These are phyloP conservation scores for Flaveria sonorensis DNA, from an alignment of 129 eudicot genomes.

Conservation along the genomic window DNA sequence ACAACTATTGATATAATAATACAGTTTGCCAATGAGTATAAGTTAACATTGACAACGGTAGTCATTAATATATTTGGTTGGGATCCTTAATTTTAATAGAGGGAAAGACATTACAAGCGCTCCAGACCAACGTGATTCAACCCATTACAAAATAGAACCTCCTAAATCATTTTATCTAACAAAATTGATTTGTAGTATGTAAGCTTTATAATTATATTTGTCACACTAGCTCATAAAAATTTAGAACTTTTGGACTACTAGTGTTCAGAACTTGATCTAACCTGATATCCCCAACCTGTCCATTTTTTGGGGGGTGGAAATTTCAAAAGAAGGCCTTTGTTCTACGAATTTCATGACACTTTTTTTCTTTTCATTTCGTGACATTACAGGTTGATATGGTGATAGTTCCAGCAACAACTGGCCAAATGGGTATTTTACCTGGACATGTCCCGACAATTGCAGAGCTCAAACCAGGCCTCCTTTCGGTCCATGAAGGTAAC, in stretches of 20 bases:
- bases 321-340: background rate
- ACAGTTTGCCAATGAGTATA: no score
- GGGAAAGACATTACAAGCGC: background rate
- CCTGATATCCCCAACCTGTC: background rate
- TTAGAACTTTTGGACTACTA: background rate
- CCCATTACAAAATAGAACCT: background rate
- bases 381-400: conserved; percentile 78
- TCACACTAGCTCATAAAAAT: background rate
- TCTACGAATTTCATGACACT: background rate
- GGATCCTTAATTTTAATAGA: background rate
- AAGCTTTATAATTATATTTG: background rate
- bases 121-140: background rate
- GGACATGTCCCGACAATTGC: conserved; percentile 82
- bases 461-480: conserved; percentile 74
- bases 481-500: conserved; percentile 70
- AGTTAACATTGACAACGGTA: no score
- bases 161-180: background rate
- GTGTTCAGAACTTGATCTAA: background rate
- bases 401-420: conserved; percentile 72
- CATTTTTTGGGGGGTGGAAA: background rate
- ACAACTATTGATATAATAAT: no score
- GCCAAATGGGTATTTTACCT: conserved; percentile 87
- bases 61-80: no score
- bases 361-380: background rate
- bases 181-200: background rate